phyloP scores from a whole-genome alignment of 2,329 filamentous ascomycete species.

The Lecanoromycetidae sp. region DNA sequence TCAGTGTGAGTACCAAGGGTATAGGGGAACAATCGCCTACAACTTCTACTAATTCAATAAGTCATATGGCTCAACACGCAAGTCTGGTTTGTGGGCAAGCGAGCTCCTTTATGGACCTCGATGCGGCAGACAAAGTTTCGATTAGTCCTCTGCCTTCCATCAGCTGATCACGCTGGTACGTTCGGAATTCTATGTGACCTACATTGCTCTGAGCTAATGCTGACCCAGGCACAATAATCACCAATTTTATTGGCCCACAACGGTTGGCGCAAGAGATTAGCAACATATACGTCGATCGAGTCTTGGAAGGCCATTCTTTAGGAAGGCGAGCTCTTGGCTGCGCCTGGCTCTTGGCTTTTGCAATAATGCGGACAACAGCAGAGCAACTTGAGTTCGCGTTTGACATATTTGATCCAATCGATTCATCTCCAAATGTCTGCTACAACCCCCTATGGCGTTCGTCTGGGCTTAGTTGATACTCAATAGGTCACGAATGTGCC shows the following conservation, averaged over 20 bases:
- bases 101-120: constrained; percentile 6
- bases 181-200: background rate
- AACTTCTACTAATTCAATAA: background rate
- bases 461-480: background rate
- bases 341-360: constrained; percentile 10
- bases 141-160: constrained; percentile 4
- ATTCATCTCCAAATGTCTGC: constrained; percentile 1
- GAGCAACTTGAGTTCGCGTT: constrained; percentile 14
- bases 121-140: constrained; percentile 5
- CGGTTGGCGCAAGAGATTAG: constrained; percentile 9
- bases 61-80: constrained; percentile 11
- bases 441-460: background rate
- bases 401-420: constrained; percentile 11
- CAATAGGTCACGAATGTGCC: constrained; percentile 2
- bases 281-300: background rate
- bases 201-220: background rate
- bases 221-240: constrained; percentile 6
- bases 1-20: background rate
- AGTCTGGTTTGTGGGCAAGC: constrained; percentile 10
- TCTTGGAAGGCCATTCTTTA: constrained; percentile 6
- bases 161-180: constrained; percentile 1
- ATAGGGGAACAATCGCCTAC: too few species aligned
- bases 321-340: constrained; percentile 6
- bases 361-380: constrained; percentile 7
- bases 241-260: constrained; percentile 7